phyloP scores from a whole-genome alignment of 805 yeast species.

The Saccharomyces paradoxus region DNA sequence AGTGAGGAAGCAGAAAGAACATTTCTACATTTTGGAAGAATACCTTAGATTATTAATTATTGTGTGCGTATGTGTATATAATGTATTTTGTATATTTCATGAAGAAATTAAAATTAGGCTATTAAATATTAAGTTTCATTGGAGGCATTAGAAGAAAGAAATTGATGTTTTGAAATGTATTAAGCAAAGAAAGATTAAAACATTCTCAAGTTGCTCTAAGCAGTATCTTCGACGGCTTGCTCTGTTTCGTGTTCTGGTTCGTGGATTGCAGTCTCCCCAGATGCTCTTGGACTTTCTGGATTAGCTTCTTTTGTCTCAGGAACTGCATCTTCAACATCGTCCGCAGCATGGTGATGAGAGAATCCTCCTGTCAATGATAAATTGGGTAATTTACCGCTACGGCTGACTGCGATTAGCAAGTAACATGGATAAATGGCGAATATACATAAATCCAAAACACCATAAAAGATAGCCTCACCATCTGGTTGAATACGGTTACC shows the following conservation, averaged over 20 bases:
- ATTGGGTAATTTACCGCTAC: constrained; percentile 11
- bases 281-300: not conserved
- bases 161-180: not conserved
- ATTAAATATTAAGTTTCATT: not conserved
- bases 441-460: constrained; percentile 40
- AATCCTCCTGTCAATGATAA: constrained; percentile 4
- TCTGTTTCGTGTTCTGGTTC: not conserved
- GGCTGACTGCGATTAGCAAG: constrained; percentile 12
- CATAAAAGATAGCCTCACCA: constrained; percentile 47
- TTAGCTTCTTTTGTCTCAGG: not conserved
- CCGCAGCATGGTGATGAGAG: not conserved
- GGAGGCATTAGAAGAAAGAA: not conserved
- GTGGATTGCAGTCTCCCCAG: not conserved
- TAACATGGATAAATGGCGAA: constrained; percentile 37
- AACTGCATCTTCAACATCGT: not conserved
- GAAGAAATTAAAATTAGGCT: not conserved
- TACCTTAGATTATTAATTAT: not conserved
- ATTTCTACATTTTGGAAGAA: not conserved
- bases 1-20: not conserved
- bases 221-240: not conserved
- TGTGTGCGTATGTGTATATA: not conserved
- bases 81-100: not conserved
- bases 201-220: not conserved
- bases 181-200: not conserved
- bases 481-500: constrained; percentile 48